Base-by-base conservation (phyloP, 345 rosid species). In the Sisymbrium irio region DNA sequence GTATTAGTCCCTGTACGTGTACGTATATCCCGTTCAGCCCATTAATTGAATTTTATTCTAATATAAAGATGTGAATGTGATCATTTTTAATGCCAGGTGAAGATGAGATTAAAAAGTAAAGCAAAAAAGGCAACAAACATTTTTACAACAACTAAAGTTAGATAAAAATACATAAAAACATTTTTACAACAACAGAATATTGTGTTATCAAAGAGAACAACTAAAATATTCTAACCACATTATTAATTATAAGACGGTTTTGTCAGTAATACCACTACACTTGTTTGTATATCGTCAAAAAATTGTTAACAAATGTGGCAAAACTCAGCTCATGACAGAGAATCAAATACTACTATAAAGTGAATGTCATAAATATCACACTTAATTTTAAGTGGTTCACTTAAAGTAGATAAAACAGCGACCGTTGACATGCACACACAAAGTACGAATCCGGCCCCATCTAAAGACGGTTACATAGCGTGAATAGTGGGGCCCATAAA, bases 1-100 rank as follows among this genome's bases (percentile, higher is more conserved):
- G 9, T 18, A 72, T 72, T 30, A 72, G 69, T 10, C 76, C 76
- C 76, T 72, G 36, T 45, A 59, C 27, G 1, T 58, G 11, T 42
- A 37, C 20, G 32, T 60, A 17, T 22, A 22, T 22, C 19, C 18
- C 19, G 12, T 30, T 41, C 27, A 69, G 2, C 30, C 17, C 41
- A 17, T 12, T 22, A 62, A n/a, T 40, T 60, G 3, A 11, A 19
- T 33, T 18, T 18, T 7, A 39, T 35, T 27, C 11, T 35, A 35
- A 50, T 35, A 36, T 33, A 47, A 30, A 15, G 33, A 49, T 49
- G 55, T 49, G 67, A 45, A 62, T 62, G 47, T 44, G 25, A 22
- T 22, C 25, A 22, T 22, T 22, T 1, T 22, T 22, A 22, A 1
- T 22, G 25, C 25, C 25, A 3, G 62, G 8, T 11, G 12, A 46